phyloP scores from a whole-genome alignment of 345 rosid species.

The Eucalyptus pauciflora region DNA sequence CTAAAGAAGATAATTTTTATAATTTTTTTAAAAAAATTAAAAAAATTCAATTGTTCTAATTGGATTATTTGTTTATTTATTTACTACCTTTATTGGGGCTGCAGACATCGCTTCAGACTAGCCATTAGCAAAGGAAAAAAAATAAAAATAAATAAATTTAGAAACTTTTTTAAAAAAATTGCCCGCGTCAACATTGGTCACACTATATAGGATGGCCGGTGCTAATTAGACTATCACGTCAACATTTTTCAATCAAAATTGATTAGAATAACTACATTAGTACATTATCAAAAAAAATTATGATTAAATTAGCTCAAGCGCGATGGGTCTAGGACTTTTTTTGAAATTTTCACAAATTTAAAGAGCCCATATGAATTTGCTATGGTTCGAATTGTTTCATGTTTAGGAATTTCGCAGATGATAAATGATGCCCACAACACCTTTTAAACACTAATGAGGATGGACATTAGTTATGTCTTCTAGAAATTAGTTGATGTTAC shows the following conservation, averaged over 20 bases:
- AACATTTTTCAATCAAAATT: no score
- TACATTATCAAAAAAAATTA: accelerated
- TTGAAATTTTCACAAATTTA: background rate
- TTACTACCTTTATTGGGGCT: no score
- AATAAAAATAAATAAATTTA: accelerated
- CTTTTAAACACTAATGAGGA: background rate
- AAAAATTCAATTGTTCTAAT: no score
- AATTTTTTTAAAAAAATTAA: accelerated
- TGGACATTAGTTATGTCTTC: background rate
- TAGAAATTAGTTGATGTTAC: background rate
- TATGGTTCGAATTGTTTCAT: background rate
- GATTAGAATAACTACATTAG: accelerated
- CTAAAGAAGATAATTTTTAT: no score
- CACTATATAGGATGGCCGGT: accelerated
- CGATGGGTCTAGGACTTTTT: no score
- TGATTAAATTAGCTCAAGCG: background rate
- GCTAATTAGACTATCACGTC: accelerated
- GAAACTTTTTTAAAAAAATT: no score
- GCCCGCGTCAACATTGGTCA: accelerated
- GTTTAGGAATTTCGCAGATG: background rate
- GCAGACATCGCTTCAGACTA: accelerated
- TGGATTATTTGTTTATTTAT: no score
- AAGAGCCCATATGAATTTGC: background rate
- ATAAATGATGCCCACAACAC: background rate
- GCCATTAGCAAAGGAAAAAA: background rate